Base-by-base conservation (phyloP, 768 basidiomycete genomes). In the Termitomyces sp. region DNA sequence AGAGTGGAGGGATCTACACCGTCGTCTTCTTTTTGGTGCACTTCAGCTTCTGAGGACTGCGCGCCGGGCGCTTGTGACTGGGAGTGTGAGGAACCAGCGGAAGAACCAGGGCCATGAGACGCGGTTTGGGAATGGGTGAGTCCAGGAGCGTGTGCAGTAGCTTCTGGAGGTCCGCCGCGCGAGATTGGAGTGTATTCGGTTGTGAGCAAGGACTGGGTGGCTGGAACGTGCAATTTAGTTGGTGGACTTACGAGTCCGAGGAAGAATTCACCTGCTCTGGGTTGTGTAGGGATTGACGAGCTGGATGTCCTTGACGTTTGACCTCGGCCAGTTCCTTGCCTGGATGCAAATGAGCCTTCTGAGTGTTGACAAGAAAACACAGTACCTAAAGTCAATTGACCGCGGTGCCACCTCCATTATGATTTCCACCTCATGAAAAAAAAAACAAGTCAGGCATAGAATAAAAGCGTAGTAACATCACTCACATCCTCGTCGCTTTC, bases 171-270 rank as follows among this genome's bases (percentile, higher is more conserved):
- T n/a, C 74, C 79, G 9, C 80, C 84, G 55, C 88, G 77, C 60
- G 85, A 82, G 38, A 86, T 83, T 10, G 86, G 86, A 6, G 87
- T 92, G 67, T 92, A 92, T 72, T 93, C 89, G 6, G 90, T 92
- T 26, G 90, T 91, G 47, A 90, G 72, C 57, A 87, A 80, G 10
- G 85, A 80, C 54, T 79, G 79, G 26, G 72, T 74, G 22, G 74
- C 77, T 74, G 72, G 58, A 47, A 20, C 40, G 36, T 32, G 20
- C 10, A 28, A 20, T 38, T 63, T 33, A 54, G 56, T 61, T 3
- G 47, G 32, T n/a, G 22, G 43, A 14, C 7, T 16, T 28, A n/a
- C 20, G 43, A 20, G 14, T 35, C 5, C 38, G 47, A 7, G 40
- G 47, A 47, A 30, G 32, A 2, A 43, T 22, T 49, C 59, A 74